Evolutionary conservation across 176 grass and related monocot species (phyloP).

Genomic region (Olyra latifolia): DNA sequence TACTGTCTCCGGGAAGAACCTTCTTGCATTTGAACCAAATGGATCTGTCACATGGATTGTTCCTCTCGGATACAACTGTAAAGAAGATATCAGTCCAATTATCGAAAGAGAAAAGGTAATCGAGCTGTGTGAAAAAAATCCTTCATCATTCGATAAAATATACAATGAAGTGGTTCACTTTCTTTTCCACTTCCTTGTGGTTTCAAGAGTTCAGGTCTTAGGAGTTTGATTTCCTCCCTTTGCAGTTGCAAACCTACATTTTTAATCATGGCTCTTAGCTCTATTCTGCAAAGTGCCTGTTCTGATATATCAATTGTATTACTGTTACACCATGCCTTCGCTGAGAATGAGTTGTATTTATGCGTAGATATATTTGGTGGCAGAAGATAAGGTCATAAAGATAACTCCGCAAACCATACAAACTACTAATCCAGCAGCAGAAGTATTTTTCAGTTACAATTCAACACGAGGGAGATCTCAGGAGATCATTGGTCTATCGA

Average conservation of each 20-base stretch:
- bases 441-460: conserved; percentile 61
- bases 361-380: conserved; percentile 75
- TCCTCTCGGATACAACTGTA: conserved; percentile 49
- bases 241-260: not conserved
- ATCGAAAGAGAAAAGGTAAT: conserved; percentile 54
- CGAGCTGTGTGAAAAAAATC: not conserved
- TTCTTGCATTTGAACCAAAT: conserved; percentile 59
- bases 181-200: not conserved
- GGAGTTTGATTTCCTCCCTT: not conserved
- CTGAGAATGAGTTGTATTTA: not conserved
- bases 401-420: conserved; percentile 45
- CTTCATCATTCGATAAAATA: not conserved
- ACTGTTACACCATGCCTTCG: not conserved
- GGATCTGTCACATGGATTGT: conserved; percentile 54
- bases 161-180: too few relatives aligned
- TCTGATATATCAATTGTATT: not conserved
- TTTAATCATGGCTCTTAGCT: not conserved
- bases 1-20: conserved; percentile 60
- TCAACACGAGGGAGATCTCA: conserved; percentile 39
- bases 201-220: not conserved
- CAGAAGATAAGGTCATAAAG: conserved; percentile 64
- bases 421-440: conserved; percentile 21
- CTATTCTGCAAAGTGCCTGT: not conserved
- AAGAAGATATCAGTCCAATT: conserved; percentile 41
- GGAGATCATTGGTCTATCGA: conserved; percentile 62